Percentiles rank a stretch among this genome's conserved stretches.
phyloP scores from a whole-genome alignment of 1,139 yeast species.

The Zygoascus sp. region DNA sequence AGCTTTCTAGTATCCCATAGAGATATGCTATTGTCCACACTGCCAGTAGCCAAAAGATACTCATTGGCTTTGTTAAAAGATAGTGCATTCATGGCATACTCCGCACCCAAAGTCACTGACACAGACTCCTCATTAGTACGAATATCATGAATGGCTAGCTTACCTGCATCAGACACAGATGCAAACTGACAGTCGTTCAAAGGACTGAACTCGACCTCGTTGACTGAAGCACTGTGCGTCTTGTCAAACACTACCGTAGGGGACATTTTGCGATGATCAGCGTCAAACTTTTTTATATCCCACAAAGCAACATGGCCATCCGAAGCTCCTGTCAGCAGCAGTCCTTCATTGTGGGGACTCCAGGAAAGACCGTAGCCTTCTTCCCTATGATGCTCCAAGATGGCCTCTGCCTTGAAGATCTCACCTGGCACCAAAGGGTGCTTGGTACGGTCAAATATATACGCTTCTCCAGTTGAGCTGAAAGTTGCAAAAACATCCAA shows the following conservation, averaged over 20 bases:
- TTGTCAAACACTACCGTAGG: slow-evolving; percentile 15
- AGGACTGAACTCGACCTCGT: slow-evolving; percentile 46
- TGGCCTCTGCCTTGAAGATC: slow-evolving; percentile 34
- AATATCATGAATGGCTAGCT: slow-evolving; percentile 62
- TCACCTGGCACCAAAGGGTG: slow-evolving; percentile 38
- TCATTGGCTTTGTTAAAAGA: slow-evolving; percentile 58
- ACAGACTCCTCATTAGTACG: slow-evolving; percentile 34
- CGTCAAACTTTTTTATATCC: slow-evolving; percentile 45
- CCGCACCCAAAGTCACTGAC: slow-evolving; percentile 8
- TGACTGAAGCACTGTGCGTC: slow-evolving; percentile 31
- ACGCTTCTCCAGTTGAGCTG: slow-evolving; percentile 65
- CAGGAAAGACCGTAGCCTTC: slow-evolving; percentile 76
- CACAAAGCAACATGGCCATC: slow-evolving; percentile 67
- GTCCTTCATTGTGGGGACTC: slow-evolving; percentile 42
- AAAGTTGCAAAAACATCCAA: slow-evolving; percentile 70
- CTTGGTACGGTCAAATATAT: slow-evolving; percentile 56
- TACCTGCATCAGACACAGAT: slow-evolving; percentile 68
- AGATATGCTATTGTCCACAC: slow-evolving; percentile 52
- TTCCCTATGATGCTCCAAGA: slow-evolving; percentile 55
- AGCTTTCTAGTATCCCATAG: slow-evolving; percentile 66
- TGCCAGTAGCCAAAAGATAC: slow-evolving; percentile 64
- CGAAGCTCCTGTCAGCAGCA: slow-evolving; percentile 60
- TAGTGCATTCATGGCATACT: slow-evolving; percentile 54
- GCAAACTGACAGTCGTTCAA: slow-evolving; percentile 51
- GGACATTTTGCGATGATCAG: slow-evolving; percentile 17